phyloP scores from a whole-genome alignment of 768 basidiomycete genomes.

The Cyclocybe aegerita region DNA sequence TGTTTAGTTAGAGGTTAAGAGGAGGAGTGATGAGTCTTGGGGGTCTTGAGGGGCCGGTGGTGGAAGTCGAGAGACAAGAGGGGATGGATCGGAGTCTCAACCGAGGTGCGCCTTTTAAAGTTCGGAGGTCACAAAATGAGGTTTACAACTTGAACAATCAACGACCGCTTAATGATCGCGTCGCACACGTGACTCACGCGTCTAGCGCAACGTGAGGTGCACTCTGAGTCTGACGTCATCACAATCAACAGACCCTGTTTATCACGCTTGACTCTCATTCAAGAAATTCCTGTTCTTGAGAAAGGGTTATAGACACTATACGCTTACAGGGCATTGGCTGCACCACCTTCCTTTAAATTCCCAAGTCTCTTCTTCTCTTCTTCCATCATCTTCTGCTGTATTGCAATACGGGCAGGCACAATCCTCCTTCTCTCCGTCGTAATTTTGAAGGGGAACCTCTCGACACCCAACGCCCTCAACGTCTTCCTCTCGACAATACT shows the following conservation, averaged over 20 bases:
- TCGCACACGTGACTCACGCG: conserved; percentile 20
- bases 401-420: conserved; percentile 43
- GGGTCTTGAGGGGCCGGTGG: conserved; percentile 15
- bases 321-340: neutral
- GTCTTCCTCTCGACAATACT: conserved; percentile 63
- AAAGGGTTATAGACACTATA: neutral
- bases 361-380: conserved; percentile 44
- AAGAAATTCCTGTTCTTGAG: too few relatives aligned
- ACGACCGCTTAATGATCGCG: conserved; percentile 10
- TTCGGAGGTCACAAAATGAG: conserved; percentile 11
- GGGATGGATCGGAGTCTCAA: conserved; percentile 19
- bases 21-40: conserved; percentile 2
- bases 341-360: conserved; percentile 6
- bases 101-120: conserved; percentile 24
- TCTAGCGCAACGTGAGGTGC: conserved; percentile 5
- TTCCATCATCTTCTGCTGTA: conserved; percentile 48
- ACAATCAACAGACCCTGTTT: neutral
- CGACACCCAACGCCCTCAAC: conserved; percentile 48
- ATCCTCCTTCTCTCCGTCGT: conserved; percentile 47
- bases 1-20: neutral
- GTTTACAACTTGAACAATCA: conserved; percentile 18
- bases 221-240: neutral
- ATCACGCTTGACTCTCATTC: too few relatives aligned
- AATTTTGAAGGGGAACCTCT: conserved; percentile 42
- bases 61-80: conserved; percentile 25